A percentile compares a stretch with the other conserved stretches of the same genome.
Evolutionary conservation across 2,329 filamentous ascomycete genomes (phyloP).

Genomic region (Pseudogymnoascus sp.): DNA sequence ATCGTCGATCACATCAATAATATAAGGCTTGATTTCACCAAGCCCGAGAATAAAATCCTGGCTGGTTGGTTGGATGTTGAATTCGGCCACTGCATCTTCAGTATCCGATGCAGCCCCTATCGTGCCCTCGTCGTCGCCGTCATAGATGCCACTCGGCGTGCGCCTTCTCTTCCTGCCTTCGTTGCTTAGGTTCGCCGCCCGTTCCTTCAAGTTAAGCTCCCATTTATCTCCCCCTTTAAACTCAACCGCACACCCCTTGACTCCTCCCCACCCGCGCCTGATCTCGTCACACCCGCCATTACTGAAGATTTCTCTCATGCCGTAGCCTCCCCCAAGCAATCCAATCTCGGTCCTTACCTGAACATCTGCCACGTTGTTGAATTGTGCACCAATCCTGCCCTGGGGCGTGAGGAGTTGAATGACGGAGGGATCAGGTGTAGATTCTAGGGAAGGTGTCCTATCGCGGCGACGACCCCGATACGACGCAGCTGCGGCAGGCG

Average conservation of each 20-base stretch:
- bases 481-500: neutral
- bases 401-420: neutral
- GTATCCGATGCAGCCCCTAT: neutral
- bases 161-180: neutral
- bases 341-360: neutral
- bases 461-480: neutral
- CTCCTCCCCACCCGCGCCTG: neutral
- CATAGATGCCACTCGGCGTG: neutral
- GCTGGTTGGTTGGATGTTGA: neutral
- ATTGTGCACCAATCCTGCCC: neutral
- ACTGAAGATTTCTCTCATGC: neutral
- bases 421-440: neutral
- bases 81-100: neutral
- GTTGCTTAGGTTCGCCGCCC: neutral
- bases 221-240: neutral
- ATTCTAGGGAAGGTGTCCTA: neutral
- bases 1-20: neutral
- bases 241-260: neutral
- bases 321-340: neutral
- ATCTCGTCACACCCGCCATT: neutral
- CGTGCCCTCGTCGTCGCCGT: neutral
- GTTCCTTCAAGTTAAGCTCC: neutral
- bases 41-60: neutral
- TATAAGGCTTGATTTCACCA: neutral
- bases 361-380: neutral